phyloP scores from a whole-genome alignment of 2,329 filamentous ascomycete species.

The Phoma sp. region DNA sequence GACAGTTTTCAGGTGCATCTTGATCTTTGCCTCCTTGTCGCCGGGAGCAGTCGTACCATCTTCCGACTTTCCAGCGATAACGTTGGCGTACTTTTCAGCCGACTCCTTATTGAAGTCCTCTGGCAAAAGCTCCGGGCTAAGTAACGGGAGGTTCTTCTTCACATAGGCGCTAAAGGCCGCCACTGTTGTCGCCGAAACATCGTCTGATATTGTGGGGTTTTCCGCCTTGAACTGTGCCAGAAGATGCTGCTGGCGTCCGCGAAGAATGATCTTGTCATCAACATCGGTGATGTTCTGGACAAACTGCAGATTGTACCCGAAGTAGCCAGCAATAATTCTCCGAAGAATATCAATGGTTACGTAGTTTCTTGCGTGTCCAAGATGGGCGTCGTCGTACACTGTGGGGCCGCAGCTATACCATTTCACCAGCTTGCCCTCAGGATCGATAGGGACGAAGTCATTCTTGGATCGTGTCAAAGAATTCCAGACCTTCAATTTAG shows the following conservation, averaged over 20 bases:
- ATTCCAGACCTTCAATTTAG: conserved; percentile 75
- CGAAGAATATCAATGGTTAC: conserved; percentile 88
- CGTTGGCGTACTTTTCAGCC: conserved; percentile 59
- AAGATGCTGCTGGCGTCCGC: conserved; percentile 77
- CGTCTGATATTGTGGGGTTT: conserved; percentile 52
- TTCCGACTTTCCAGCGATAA: conserved; percentile 62
- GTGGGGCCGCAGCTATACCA: conserved; percentile 94
- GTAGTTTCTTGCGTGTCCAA: conserved; percentile 88
- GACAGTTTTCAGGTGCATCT: conserved; percentile 80
- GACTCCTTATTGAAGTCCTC: conserved; percentile 56
- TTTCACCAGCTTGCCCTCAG: conserved; percentile 69
- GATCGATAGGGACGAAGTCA: conserved; percentile 74
- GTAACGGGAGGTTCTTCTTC: conserved; percentile 70
- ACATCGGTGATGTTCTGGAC: conserved; percentile 88
- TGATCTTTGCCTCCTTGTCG: conserved; percentile 84
- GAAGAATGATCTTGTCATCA: conserved; percentile 64
- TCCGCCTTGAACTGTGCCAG: conserved; percentile 70
- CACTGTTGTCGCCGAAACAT: conserved; percentile 57
- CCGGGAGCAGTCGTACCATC: conserved; percentile 62
- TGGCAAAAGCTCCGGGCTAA: conserved; percentile 54
- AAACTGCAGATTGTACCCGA: conserved; percentile 81
- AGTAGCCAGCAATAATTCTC: conserved; percentile 81
- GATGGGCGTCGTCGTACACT: conserved; percentile 80
- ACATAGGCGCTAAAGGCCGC: conserved; percentile 63
- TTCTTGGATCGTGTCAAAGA: conserved; percentile 77